Base-by-base conservation (phyloP, 345 rosid genomes). In the Kernera saxatilis region DNA sequence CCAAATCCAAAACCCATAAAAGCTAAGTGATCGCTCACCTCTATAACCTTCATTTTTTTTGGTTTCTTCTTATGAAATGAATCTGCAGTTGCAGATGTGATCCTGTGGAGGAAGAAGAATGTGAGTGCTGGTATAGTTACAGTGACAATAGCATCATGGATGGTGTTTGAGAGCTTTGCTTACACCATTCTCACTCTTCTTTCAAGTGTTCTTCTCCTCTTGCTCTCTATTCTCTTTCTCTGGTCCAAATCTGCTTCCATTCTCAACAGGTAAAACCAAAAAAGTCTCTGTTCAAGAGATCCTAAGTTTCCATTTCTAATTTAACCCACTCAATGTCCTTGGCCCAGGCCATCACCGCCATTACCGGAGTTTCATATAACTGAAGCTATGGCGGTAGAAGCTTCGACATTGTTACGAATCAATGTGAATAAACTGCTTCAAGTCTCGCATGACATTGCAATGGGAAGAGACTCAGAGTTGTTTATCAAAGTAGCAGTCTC, bases 241-340 rank as follows among this genome's bases (percentile, higher is more conserved):
- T 95, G 97, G 99, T 90, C 97, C 79, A 95, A 92, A 90, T 88
- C 97, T 70, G 99, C 99, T 13, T 84, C 97, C 35, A 78, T 88
- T 78, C 96, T 95, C 67, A 92, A 88, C 77, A 70, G 98, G 98
- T 90, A 67, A 51, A 19, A 4, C 2, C 0, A 23, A 2, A 29
- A 29, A 21, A 1, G 15, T 29, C 39, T 51, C 32, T 30, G 11
- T 12, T 12, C 29, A 41, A 51, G 11, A 36, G 50, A 51, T 52
- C 21, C n/a, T 41, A 25, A 19, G 3, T 19, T 7, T 15, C 37
- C 19, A n/a, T n/a, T n/a, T n/a, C n/a, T n/a, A n/a, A n/a, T n/a
- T n/a, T n/a, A n/a, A n/a, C n/a, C n/a, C n/a, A n/a, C n/a, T n/a
- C 44, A 27, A 17, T 62, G 17, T 57, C 45, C 12, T 30, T 64